A percentile compares a stretch with the other conserved stretches of the same genome.
These are phyloP conservation scores for Cryptococcus sp. DNA, from an alignment of 1,284 basidiomycete genomes.

Conservation along the genomic window DNA sequence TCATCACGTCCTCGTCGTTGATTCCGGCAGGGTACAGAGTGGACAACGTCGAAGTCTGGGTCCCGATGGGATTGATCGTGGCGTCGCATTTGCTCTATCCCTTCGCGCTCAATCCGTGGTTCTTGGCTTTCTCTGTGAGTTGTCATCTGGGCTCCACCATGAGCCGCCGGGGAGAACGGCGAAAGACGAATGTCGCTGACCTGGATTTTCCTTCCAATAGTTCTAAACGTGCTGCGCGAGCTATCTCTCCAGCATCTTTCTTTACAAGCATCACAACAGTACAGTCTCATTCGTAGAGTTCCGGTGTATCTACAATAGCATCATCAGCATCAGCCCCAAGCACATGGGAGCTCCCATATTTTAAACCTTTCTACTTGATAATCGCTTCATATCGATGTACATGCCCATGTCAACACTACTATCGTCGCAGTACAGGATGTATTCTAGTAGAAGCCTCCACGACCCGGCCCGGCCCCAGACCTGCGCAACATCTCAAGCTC, in stretches of 20 bases:
- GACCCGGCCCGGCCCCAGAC: slow-evolving; percentile 11
- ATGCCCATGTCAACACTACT: not conserved
- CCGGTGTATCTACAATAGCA: too few relatives aligned
- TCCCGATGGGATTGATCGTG: slow-evolving; percentile 35
- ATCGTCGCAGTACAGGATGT: too few relatives aligned
- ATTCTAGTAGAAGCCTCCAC: slow-evolving; percentile 19
- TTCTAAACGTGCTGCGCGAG: too few relatives aligned
- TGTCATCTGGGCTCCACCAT: not conserved
- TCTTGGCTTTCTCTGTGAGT: slow-evolving; percentile 37
- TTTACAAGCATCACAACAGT: too few relatives aligned
- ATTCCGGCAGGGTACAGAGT: slow-evolving; percentile 37
- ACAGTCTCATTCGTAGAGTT: too few relatives aligned
- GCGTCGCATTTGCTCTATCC: slow-evolving; percentile 40
- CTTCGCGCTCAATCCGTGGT: slow-evolving; percentile 41
- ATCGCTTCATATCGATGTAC: not conserved
- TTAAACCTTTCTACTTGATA: too few relatives aligned
- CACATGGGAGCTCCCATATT: too few relatives aligned
- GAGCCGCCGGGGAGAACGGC: too few relatives aligned
- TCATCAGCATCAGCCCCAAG: too few relatives aligned
- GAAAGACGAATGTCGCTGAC: too few relatives aligned
- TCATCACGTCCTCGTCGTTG: slow-evolving; percentile 27
- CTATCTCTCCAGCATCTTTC: too few relatives aligned
- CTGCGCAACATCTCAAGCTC: slow-evolving; percentile 36
- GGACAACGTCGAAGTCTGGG: slow-evolving; percentile 27
- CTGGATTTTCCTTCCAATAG: too few relatives aligned